Conservation (phyloP, 768 basidiomycete species). For the Albatrellus ellisii region DNA sequence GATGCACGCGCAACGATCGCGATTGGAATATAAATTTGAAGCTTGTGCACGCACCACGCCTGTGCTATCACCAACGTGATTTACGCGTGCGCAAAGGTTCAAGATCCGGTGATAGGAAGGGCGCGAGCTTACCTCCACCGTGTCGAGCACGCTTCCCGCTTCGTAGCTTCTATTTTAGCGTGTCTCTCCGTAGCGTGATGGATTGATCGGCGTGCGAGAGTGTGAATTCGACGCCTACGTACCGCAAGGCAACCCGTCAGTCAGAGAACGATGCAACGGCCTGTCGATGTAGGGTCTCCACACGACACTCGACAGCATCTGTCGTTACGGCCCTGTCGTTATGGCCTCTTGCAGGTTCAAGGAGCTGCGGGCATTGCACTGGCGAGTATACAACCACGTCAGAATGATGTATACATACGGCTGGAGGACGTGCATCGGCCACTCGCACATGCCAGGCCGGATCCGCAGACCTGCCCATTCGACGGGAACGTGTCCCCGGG, state of each 20-base stretch:
- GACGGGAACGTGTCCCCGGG: constrained; percentile 47
- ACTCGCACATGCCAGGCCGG: constrained; percentile 58
- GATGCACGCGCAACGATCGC: constrained; percentile 58
- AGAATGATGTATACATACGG: constrained; percentile 28
- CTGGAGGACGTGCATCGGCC: constrained; percentile 68
- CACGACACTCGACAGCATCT: constrained; percentile 70
- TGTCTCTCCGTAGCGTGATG: constrained; percentile 55
- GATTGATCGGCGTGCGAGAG: constrained; percentile 9
- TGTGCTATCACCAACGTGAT: constrained; percentile 20
- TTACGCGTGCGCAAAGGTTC: constrained; percentile 7
- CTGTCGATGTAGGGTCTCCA: constrained; percentile 46
- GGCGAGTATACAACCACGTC: constrained; percentile 1
- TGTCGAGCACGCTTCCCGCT: constrained; percentile 41
- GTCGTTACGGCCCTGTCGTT: constrained; percentile 52
- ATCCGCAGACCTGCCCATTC: constrained; percentile 53
- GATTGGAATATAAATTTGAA: constrained; percentile 70
- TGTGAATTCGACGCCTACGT: constrained; percentile 17
- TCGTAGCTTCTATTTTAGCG: constrained; percentile 53
- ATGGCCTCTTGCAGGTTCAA: constrained; percentile 52
- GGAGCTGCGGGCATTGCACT: constrained; percentile 71
- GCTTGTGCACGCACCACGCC: constrained; percentile 68
- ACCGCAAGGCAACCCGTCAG: constrained; percentile 82
- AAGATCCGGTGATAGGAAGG: not conserved
- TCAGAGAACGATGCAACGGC: constrained; percentile 61
- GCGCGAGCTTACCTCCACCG: constrained; percentile 37